Percentiles rank a stretch among this genome's conserved stretches.
Conservation (phyloP, 306 rosid genomes). For the Aeschynomene evenia region DNA sequence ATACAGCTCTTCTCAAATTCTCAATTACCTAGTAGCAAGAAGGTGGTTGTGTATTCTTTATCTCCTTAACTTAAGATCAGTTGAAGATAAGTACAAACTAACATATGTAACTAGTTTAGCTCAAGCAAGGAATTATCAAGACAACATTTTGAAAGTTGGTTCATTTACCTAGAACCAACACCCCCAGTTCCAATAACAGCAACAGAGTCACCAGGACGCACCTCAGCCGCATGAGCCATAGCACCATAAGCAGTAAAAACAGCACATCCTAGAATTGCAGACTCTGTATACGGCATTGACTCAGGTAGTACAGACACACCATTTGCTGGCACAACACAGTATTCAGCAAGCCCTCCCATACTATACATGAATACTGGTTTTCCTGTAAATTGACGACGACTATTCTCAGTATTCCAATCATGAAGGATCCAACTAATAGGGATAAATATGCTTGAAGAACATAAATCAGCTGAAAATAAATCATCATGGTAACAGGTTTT, state of each 20-base stretch:
- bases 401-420: constrained; percentile 28
- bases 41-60: neutral
- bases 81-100: constrained; percentile 8
- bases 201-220: constrained; percentile 89
- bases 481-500: neutral
- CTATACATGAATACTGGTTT: constrained; percentile 88
- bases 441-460: constrained; percentile 21
- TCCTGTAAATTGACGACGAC: constrained; percentile 48
- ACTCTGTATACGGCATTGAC: constrained; percentile 77
- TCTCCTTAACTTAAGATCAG: neutral
- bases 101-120: neutral
- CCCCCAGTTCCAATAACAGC: constrained; percentile 95
- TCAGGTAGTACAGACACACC: constrained; percentile 66
- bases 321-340: constrained; percentile 91
- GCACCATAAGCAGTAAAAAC: constrained; percentile 98
- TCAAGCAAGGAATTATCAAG: constrained; percentile 23
- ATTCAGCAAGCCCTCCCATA: constrained; percentile 99
- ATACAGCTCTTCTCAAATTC: constrained; percentile 15
- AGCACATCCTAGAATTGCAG: constrained; percentile 97
- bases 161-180: constrained; percentile 85
- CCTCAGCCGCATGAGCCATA: constrained; percentile 96
- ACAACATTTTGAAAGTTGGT: neutral
- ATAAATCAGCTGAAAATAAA: constrained; percentile 20
- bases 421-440: neutral
- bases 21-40: neutral